A percentile compares a stretch with the other conserved stretches of the same genome.
Evolutionary conservation across 306 rosid genomes (phyloP).

Genomic region (Sicyos baderoa): DNA sequence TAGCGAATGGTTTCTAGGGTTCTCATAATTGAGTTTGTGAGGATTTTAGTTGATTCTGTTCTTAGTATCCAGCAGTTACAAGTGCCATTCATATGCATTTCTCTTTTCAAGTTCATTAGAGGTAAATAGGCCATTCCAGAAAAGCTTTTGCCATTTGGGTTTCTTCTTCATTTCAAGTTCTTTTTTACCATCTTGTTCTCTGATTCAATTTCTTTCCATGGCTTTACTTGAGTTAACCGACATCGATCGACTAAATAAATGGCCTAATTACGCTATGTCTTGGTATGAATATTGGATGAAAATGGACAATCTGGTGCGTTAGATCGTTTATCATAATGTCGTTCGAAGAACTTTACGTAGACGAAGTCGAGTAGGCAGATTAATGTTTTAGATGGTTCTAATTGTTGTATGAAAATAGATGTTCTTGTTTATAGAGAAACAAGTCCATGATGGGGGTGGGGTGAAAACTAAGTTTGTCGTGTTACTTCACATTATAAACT

Average conservation of each 20-base stretch:
- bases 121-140: conserved; percentile 8
- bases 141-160: neutral
- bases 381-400: too few species aligned
- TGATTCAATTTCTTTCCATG: neutral
- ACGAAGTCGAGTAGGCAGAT: neutral
- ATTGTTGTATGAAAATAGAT: too few species aligned
- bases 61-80: neutral
- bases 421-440: too few species aligned
- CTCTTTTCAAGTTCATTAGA: conserved; percentile 15
- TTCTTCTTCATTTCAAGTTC: neutral
- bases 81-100: conserved; percentile 20
- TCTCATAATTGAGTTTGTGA: conserved; percentile 17
- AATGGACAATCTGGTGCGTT: neutral
- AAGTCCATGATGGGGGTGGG: too few species aligned
- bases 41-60: conserved; percentile 17
- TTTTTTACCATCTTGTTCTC: neutral
- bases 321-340: neutral
- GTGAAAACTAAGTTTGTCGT: too few species aligned
- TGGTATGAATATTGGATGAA: neutral
- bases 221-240: neutral
- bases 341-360: neutral
- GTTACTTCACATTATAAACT: too few species aligned
- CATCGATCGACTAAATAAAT: neutral
- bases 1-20: conserved; percentile 13
- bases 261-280: neutral